Conservation (phyloP, 345 rosid species). For the Populus tremula region DNA sequence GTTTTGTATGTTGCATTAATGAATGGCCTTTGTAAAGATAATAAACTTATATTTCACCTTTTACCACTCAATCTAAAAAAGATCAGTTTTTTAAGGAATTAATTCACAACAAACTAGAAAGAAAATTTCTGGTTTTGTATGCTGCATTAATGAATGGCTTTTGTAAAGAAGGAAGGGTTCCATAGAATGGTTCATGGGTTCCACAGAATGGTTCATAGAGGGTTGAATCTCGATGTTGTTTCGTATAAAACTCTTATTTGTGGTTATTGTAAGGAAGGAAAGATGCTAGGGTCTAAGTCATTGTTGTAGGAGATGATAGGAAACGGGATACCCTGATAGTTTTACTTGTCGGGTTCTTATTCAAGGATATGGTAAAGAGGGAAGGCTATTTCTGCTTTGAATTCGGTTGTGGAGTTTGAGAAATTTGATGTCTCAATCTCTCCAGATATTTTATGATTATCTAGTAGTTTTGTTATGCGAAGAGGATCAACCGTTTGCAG, state of each 20-base stretch:
- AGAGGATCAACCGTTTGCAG: conserved; percentile 78
- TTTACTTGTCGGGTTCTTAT: conserved; percentile 58
- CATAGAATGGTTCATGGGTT: conserved; percentile 33
- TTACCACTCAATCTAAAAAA: no score
- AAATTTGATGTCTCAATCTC: conserved; percentile 50
- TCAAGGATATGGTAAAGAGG: conserved; percentile 55
- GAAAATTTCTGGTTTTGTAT: conserved; percentile 46
- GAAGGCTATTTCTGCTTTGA: conserved; percentile 68
- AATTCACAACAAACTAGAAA: no score
- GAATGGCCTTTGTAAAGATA: conserved; percentile 71
- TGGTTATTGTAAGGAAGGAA: conserved; percentile 72
- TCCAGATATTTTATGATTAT: conserved; percentile 42
- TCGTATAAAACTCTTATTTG: conserved; percentile 70
- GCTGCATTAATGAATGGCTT: conserved; percentile 74
- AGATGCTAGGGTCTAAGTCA: conserved; percentile 52
- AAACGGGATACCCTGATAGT: conserved; percentile 46
- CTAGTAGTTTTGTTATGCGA: conserved; percentile 54
- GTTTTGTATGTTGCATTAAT: conserved; percentile 71
- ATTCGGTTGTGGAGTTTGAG: conserved; percentile 64
- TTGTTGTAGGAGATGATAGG: conserved; percentile 71
- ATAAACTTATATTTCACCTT: no score
- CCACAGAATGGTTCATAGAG: conserved; percentile 31
- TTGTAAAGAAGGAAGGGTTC: conserved; percentile 71
- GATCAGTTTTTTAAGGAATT: no score
- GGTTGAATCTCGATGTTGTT: conserved; percentile 58